Percentiles rank a stretch among this genome's conserved stretches.
Evolutionary conservation across 306 rosid genomes (phyloP).

Genomic region (Delonix regia): DNA sequence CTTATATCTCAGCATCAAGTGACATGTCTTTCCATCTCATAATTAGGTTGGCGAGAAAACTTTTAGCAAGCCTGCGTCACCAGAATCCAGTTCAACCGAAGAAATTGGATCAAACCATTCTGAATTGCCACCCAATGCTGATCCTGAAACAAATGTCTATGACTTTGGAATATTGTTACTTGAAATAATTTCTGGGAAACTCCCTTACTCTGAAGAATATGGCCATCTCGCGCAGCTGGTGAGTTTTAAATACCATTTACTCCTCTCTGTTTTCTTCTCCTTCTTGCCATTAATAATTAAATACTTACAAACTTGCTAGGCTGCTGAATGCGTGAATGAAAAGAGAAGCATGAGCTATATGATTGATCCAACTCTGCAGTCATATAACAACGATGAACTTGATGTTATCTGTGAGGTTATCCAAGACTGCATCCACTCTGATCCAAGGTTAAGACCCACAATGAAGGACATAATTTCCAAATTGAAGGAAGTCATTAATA

Average conservation of each 20-base stretch:
- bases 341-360: constrained; percentile 50
- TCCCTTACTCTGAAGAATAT: constrained; percentile 67
- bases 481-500: constrained; percentile 61
- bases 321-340: constrained; percentile 67
- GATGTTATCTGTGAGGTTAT: constrained; percentile 78
- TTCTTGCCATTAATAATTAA: background rate
- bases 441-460: constrained; percentile 74
- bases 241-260: constrained; percentile 32
- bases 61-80: constrained; percentile 39
- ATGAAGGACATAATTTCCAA: constrained; percentile 62
- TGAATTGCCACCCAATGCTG: constrained; percentile 62
- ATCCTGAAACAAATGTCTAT: constrained; percentile 78
- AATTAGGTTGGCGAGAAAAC: constrained; percentile 66
- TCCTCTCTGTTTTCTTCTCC: background rate
- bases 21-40: constrained; percentile 26
- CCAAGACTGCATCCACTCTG: constrained; percentile 68
- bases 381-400: constrained; percentile 70
- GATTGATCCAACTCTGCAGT: constrained; percentile 75
- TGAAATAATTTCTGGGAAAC: constrained; percentile 81
- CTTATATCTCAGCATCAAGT: background rate
- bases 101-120: constrained; percentile 48
- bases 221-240: constrained; percentile 80
- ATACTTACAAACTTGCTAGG: constrained; percentile 49
- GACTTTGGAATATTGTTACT: constrained; percentile 75
- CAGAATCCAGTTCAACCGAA: constrained; percentile 35